These are phyloP conservation scores for Aspergillus puulaauensis DNA, from an alignment of 2,329 filamentous ascomycete species.

Conservation along the genomic window DNA sequence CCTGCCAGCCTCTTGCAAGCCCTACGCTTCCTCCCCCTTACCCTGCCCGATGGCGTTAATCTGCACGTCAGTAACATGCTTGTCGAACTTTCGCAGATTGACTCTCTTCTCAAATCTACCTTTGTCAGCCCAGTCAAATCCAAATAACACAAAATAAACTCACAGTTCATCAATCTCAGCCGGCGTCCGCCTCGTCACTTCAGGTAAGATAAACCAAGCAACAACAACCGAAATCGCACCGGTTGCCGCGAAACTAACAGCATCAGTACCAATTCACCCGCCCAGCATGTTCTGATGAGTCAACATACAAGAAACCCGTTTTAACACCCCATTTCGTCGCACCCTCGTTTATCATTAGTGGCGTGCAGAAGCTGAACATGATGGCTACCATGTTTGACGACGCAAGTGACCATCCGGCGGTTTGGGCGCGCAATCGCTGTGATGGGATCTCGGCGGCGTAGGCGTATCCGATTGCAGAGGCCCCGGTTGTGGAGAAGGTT, in stretches of 20 bases:
- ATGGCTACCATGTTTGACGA: constrained; percentile 42
- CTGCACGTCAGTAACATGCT: constrained; percentile 38
- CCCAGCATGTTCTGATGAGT: background rate
- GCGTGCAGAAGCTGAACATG: constrained; percentile 49
- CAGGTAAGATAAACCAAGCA: constrained; percentile 51
- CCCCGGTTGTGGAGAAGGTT: constrained; percentile 44
- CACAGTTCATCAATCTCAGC: constrained; percentile 50
- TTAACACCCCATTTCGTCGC: constrained; percentile 44
- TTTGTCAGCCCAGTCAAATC: background rate
- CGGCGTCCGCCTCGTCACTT: constrained; percentile 51
- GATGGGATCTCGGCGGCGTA: constrained; percentile 44
- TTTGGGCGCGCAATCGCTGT: constrained; percentile 42
- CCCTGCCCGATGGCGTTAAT: constrained; percentile 1
- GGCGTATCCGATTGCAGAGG: constrained; percentile 45
- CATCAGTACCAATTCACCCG: background rate
- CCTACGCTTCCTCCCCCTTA: background rate
- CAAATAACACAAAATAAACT: background rate
- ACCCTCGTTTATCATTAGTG: constrained; percentile 45
- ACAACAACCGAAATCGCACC: constrained; percentile 31
- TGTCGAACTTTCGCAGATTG: constrained; percentile 37
- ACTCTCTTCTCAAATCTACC: constrained; percentile 37
- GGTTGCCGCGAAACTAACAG: constrained; percentile 33
- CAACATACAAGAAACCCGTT: constrained; percentile 46
- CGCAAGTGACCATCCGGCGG: constrained; percentile 42
- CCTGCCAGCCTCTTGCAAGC: background rate